Evolutionary conservation across 2,329 filamentous ascomycete species (phyloP), one percentile per base, ranked within the genome.

Genomic region (Monosporascus ibericus): DNA sequence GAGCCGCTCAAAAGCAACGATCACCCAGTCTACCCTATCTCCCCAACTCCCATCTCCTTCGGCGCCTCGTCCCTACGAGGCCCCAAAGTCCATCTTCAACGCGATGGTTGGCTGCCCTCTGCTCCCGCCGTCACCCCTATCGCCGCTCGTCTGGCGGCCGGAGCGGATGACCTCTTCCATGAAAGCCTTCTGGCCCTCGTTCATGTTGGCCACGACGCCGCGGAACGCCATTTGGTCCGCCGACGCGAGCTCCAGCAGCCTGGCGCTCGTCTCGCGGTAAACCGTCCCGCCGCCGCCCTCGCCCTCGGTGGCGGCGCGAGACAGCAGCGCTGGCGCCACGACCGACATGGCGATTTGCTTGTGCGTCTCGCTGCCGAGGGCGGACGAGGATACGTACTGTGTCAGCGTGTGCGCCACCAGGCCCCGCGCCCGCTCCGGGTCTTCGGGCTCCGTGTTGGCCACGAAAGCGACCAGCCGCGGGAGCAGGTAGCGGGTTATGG

Each of bases 71-170:
- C 30, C 30, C 30, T 34, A 34, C 11, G 30, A 3, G 30, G 11
- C 72, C 5, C 82, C 83, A 78, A 99, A 97, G 69, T 96, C 80
- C 88, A 97, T 95, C 79, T 95, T 94, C 65, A 99, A 71, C 50
- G 90, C 90, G 77, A 99, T 99, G 57, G 77, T 94, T 14, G 94
- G 94, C 69, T 82, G 83, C 27, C 74, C 79, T 53, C 72, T 75
- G 48, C 70, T 71, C 44, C 71, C 64, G 3, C 55, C 63, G 51
- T 66, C 69, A 60, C 74, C 72, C 62, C 68, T 72, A 58, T 68
- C 65, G 62, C 66, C 65, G 51, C 69, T 69, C 46, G 65, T 67
- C 60, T 78, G 73, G 61, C 81, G 73, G 49, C 85, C 85, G 24
- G 79, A 82, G 68, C 84, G 81, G 55, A 96, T 82, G 17, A 96